Conservation (phyloP, 2,329 filamentous ascomycete species). For the Phialemoniopsis sp. region DNA sequence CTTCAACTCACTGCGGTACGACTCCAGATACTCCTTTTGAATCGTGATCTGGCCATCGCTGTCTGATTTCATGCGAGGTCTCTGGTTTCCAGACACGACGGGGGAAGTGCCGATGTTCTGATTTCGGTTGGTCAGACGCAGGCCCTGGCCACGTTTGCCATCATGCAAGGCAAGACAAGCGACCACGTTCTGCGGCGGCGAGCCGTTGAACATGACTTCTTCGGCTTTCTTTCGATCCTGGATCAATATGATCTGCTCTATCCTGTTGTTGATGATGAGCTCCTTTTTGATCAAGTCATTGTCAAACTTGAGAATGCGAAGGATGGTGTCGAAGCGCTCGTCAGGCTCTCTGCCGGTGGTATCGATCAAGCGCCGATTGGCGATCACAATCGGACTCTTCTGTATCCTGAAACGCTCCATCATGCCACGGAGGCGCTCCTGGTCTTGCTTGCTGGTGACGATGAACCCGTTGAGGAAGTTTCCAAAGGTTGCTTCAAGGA, state of each 20-base stretch:
- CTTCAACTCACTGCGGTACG: slow-evolving; percentile 50
- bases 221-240: slow-evolving; percentile 63
- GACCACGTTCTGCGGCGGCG: slow-evolving; percentile 64
- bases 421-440: slow-evolving; percentile 60
- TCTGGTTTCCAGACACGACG: slow-evolving; percentile 37
- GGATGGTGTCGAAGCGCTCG: slow-evolving; percentile 66
- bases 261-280: slow-evolving; percentile 74
- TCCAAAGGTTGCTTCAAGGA: slow-evolving; percentile 78
- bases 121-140: slow-evolving; percentile 46
- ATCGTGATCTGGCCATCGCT: slow-evolving; percentile 59
- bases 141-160: slow-evolving; percentile 52
- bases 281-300: slow-evolving; percentile 74
- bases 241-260: slow-evolving; percentile 83
- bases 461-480: slow-evolving; percentile 70
- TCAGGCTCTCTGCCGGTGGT: slow-evolving; percentile 71
- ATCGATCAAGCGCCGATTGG: slow-evolving; percentile 50
- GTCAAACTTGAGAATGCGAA: slow-evolving; percentile 78
- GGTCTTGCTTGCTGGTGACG: slow-evolving; percentile 73
- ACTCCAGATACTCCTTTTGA: slow-evolving; percentile 43
- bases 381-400: slow-evolving; percentile 60
- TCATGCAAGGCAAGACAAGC: slow-evolving; percentile 69
- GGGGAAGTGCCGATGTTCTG: slow-evolving; percentile 28
- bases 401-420: slow-evolving; percentile 53
- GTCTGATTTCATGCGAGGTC: slow-evolving; percentile 77
- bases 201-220: slow-evolving; percentile 61